Evolutionary conservation across 2,329 filamentous ascomycete genomes (phyloP), one percentile per base, ranked within the genome.

Genomic region (Aspergillus nomiae): DNA sequence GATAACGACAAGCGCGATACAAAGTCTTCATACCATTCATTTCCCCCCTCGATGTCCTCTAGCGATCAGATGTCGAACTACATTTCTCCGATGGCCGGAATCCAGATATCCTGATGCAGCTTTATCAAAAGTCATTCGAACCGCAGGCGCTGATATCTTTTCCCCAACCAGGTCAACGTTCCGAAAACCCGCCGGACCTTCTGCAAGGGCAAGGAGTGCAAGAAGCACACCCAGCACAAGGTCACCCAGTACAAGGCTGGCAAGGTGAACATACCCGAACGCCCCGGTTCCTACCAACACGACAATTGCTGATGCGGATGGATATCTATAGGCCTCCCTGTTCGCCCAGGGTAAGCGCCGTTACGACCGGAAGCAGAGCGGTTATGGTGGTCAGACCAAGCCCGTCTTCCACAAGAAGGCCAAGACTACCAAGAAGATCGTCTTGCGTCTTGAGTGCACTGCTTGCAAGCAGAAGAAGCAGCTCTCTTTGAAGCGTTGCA

Each of bases 351-450:
- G 94, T 89, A 99, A 98, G 92, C 92, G 94, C 85, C 94, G 94
- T 90, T 98, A 98, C 87, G 93, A 96, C 86, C 89, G 93, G 81
- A 98, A 98, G 89, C 94, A 98, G 87, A 92, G 90, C 82, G 94
- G 94, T 92, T 98, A 97, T 82, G 95, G 95, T 92, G 95, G 95
- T 94, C 95, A 99, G 88, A 99, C 95, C 80, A 99, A 99, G 88
- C 95, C 96, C 77, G 94, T 99, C 80, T 99, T 98, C 92, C 95
- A 98, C 92, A 99, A 98, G 91, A 98, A 97, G 88, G 95, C 95
- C 74, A 99, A 99, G 92, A 99, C 95, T 76, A 99, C 95, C 82
- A 99, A 99, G 92, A 99, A 99, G 91, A 91, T 99, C 77, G 96
- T 99, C 79, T 87, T 99, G 84, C 90, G 95, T 87, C 86, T 99